These are phyloP conservation scores for Chlamydomonas incerta DNA, from an alignment of 139 green algal genomes.

Conservation along the genomic window DNA sequence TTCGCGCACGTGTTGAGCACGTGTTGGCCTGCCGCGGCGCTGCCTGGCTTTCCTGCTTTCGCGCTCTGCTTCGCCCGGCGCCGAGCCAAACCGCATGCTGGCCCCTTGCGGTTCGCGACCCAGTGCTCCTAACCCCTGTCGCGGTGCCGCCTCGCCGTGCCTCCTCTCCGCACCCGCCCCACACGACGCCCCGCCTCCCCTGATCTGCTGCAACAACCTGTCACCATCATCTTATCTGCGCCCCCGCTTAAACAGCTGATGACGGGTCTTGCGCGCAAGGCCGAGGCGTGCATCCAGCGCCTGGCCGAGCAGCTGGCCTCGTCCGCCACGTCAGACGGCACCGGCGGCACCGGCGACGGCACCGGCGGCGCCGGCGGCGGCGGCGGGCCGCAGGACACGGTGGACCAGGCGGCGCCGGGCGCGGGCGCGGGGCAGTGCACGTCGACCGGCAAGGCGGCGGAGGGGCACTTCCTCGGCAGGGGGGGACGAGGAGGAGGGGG, in stretches of 20 bases:
- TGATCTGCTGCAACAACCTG: not conserved
- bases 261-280: conserved; percentile 64
- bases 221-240: too few relatives aligned
- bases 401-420: not conserved
- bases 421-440: not conserved
- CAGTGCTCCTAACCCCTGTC: too few relatives aligned
- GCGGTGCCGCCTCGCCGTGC: too few relatives aligned
- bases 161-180: too few relatives aligned
- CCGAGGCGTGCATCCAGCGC: conserved; percentile 55
- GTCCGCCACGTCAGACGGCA: conserved; percentile 4
- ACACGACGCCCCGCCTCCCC: not conserved
- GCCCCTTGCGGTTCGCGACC: too few relatives aligned
- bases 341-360: too few relatives aligned
- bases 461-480: not conserved
- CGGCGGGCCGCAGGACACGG: not conserved
- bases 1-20: too few relatives aligned
- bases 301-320: conserved; percentile 32
- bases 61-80: too few relatives aligned
- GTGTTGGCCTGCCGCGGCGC: too few relatives aligned
- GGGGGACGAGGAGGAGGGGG: not conserved
- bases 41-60: too few relatives aligned
- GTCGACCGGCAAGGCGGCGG: not conserved
- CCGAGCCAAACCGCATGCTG: too few relatives aligned
- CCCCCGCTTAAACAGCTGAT: too few relatives aligned
- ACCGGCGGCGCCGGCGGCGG: not conserved